A percentile compares a stretch with the other conserved stretches of the same genome.
These are phyloP conservation scores for Acer saccharum DNA, from an alignment of 345 rosid species.

Conservation along the genomic window DNA sequence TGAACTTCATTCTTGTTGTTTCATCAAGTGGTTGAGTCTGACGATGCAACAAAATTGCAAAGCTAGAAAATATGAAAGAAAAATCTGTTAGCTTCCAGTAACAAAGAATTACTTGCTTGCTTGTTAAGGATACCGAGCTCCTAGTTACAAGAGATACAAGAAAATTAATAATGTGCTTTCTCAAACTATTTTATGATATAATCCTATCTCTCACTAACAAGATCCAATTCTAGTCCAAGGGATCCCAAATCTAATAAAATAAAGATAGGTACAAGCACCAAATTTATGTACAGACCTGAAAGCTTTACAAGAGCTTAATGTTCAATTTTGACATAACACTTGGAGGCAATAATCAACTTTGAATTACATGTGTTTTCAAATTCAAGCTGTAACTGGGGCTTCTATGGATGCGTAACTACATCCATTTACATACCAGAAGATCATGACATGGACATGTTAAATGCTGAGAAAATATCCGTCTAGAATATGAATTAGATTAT, in stretches of 20 bases:
- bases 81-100: not conserved
- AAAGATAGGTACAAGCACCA: not conserved
- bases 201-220: not conserved
- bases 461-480: not conserved
- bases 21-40: conserved; percentile 52
- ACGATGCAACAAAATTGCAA: conserved; percentile 49
- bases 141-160: too few relatives aligned
- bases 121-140: not conserved
- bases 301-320: not conserved
- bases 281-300: not conserved
- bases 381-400: too few relatives aligned
- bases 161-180: conserved; percentile 16
- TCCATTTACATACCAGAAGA: not conserved
- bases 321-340: not conserved
- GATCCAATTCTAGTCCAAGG: not conserved
- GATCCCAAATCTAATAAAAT: not conserved
- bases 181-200: not conserved
- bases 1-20: conserved; percentile 43
- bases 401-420: too few relatives aligned
- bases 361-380: not conserved
- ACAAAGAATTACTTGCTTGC: conserved; percentile 7
- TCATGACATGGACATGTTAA: not conserved
- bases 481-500: not conserved
- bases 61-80: conserved; percentile 43
- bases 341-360: not conserved